A percentile compares a stretch with the other conserved stretches of the same genome.
Conservation (phyloP, 495 filamentous ascomycete species). For the Podospora bellae-mahoneyi region DNA sequence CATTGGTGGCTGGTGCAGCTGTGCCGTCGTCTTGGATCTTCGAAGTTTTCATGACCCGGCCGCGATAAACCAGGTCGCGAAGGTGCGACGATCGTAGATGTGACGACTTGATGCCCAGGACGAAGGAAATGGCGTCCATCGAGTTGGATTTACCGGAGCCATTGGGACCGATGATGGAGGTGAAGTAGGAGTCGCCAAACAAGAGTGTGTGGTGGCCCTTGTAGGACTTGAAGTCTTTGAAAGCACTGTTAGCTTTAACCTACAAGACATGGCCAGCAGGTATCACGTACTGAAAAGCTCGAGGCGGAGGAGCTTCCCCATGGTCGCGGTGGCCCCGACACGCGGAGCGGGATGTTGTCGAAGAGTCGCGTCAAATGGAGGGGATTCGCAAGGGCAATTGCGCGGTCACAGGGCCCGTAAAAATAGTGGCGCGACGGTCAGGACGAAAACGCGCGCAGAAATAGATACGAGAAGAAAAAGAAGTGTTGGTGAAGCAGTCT, state of each 20-base stretch:
- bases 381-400: constrained; percentile 1
- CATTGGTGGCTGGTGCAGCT: constrained; percentile 55
- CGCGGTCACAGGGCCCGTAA: constrained; percentile 15
- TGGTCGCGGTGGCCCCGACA: constrained; percentile 28
- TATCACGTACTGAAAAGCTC: constrained; percentile 81
- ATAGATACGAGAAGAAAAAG: constrained; percentile 6
- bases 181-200: constrained; percentile 99
- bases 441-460: constrained; percentile 22
- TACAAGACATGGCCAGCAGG: neutral
- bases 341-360: constrained; percentile 18
- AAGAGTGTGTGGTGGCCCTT: constrained; percentile 88
- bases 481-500: neutral
- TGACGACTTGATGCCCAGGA: constrained; percentile 96
- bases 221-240: constrained; percentile 96
- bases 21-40: constrained; percentile 86
- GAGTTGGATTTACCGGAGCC: constrained; percentile 99
- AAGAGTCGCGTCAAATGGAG: constrained; percentile 18
- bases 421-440: constrained; percentile 13
- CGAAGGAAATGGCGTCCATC: constrained; percentile 99
- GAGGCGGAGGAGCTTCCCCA: constrained; percentile 87
- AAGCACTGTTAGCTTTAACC: constrained; percentile 16
- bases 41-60: constrained; percentile 84
- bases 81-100: constrained; percentile 94
- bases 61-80: constrained; percentile 92
- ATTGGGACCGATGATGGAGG: constrained; percentile 98